A percentile compares a stretch with the other conserved stretches of the same genome.
Conservation (phyloP, 306 rosid species). For the Ochetophila trinervis region DNA sequence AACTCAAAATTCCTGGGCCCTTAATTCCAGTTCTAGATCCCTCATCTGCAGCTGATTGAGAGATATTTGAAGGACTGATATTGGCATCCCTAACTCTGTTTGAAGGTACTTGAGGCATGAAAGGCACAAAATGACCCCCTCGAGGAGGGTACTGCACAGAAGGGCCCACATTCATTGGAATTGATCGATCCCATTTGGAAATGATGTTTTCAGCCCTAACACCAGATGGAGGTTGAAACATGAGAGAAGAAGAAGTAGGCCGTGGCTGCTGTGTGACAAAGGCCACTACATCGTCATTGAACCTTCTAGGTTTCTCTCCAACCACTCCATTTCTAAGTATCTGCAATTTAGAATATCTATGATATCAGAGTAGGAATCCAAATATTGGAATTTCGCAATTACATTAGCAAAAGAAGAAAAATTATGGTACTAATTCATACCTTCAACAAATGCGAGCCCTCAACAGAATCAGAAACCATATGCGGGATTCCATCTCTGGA, state of each 20-base stretch:
- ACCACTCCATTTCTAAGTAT: constrained; percentile 62
- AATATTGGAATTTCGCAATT: not conserved
- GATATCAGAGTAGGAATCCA: constrained; percentile 20
- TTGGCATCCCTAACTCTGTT: constrained; percentile 67
- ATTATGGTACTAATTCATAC: constrained; percentile 31
- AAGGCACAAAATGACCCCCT: constrained; percentile 52
- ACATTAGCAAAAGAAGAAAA: constrained; percentile 13
- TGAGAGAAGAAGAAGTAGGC: constrained; percentile 55
- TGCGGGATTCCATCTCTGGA: constrained; percentile 64
- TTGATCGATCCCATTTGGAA: constrained; percentile 62
- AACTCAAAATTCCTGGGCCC: constrained; percentile 76
- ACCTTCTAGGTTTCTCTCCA: constrained; percentile 67
- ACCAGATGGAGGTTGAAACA: constrained; percentile 63
- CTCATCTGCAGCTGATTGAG: constrained; percentile 94
- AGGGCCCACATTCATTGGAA: constrained; percentile 59
- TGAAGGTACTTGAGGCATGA: constrained; percentile 59
- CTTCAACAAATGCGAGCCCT: constrained; percentile 78
- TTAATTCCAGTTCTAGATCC: constrained; percentile 97
- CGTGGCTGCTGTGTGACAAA: constrained; percentile 62
- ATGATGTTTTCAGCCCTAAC: constrained; percentile 45
- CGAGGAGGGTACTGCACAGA: constrained; percentile 61
- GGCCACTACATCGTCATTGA: constrained; percentile 62
- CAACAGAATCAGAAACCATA: constrained; percentile 62
- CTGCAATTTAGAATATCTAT: constrained; percentile 36
- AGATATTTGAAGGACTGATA: constrained; percentile 66